Conservation (phyloP, 2,329 filamentous ascomycete species). For the Juglanconis sp. region DNA sequence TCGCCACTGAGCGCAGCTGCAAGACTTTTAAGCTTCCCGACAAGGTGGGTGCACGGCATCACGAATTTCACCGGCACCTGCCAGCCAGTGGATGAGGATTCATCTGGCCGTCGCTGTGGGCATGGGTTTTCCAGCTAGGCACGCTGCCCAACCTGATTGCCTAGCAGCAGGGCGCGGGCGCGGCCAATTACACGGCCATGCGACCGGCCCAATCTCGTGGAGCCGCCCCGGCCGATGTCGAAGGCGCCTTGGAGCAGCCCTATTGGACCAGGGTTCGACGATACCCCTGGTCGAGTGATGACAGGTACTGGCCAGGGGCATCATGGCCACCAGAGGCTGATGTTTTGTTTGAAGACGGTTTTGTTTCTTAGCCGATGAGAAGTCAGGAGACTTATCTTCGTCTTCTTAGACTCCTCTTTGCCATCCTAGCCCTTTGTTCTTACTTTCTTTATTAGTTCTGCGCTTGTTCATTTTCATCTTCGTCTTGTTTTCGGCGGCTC, state of each 20-base stretch:
- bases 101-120: not conserved
- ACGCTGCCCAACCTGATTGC: slow-evolving; percentile 14
- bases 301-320: slow-evolving; percentile 1
- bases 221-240: not conserved
- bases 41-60: not conserved
- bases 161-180: slow-evolving; percentile 5
- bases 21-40: not conserved
- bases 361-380: slow-evolving; percentile 6
- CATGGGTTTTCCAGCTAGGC: slow-evolving; percentile 2
- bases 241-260: slow-evolving; percentile 3
- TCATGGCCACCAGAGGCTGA: slow-evolving; percentile 5
- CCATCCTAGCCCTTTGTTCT: slow-evolving; percentile 2
- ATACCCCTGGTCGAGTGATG: not conserved
- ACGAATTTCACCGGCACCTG: not conserved
- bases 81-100: not conserved
- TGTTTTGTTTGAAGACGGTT: slow-evolving; percentile 14
- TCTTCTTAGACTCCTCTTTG: not conserved
- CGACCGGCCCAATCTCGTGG: slow-evolving; percentile 18
- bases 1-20: too few relatives aligned
- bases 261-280: slow-evolving; percentile 13
- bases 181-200: slow-evolving; percentile 14
- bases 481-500: not conserved
- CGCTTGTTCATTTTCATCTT: not conserved
- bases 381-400: not conserved
- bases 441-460: not conserved